Evolutionary conservation across 768 basidiomycete genomes (phyloP), one percentile per base, ranked within the genome.

Genomic region (Hericium erinaceus): DNA sequence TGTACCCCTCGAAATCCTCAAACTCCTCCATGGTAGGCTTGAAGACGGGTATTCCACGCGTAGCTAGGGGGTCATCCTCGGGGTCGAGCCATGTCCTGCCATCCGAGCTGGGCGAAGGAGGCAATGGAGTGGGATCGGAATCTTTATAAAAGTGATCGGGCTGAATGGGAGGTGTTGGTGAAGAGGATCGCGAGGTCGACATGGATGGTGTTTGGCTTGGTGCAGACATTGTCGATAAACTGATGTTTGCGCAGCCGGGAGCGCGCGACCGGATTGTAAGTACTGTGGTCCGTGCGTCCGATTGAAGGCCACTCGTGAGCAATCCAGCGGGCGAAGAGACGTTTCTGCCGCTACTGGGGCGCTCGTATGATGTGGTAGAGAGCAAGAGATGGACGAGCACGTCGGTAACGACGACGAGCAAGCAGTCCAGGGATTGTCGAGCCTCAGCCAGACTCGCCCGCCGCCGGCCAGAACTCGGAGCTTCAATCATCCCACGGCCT

Each of bases 41-140:
- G 79, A 99, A 99, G 12, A 99, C 93, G 5, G 95, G 97, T 49
- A 98, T 95, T 39, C 95, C 97, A 52, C 89, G 87, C 64, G 85
- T 81, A 0, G 90, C 89, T 28, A 84, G 67, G 24, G 83, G 88
- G 74, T 92, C 91, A 65, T 91, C 88, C 26, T 77, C 76, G n/a
- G 91, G 91, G 62, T 83, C 80, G 38, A 91, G 75, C 82, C 84
- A 89, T 39, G 77, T 74, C 60, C 78, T 78, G 28, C 80, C 81
- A 60, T 82, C 79, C 2, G 84, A 84, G 59, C 77, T 69, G 10
- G 85, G 85, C 7, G 87, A 87, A 8, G 80, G 82, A 2, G 81
- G 80, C 0, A 75, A 61, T 11, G 69, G 68, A 13, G 64, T 57
- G 50, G 61, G 74, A 20, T 83, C 81, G 41, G 77, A 70, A n/a